Evolutionary conservation across 306 rosid genomes (phyloP), one percentile per base, ranked within the genome.

Genomic region (Astragalus membranaceus): DNA sequence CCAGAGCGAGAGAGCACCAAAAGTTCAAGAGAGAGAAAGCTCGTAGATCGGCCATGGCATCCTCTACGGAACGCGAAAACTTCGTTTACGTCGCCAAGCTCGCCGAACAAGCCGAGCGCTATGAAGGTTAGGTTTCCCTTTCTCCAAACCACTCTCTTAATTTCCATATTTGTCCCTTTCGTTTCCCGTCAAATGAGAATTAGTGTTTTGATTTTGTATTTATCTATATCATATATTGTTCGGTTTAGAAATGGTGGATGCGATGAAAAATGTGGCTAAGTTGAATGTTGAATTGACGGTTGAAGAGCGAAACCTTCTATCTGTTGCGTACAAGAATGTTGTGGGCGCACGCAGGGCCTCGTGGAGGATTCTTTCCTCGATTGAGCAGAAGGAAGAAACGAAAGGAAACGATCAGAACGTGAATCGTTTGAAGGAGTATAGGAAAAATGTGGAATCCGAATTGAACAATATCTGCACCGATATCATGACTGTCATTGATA

Each of bases 31-130:
- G 50, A 62, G 67, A 77, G 72, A 63, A 54, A 50, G 61, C 10
- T 42, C 2, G 53, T 44, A 46, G 84, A 81, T 75, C 79, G 42
- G 43, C 83, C 54, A 83, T 81, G 89, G 87, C 89, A 1, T 72
- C 87, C 79, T 20, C 79, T 53, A 75, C 76, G 14, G 78, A 86
- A 68, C 80, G 87, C 10, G 88, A 87, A 57, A 85, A 33, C 80
- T 71, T 64, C 66, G 85, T 87, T 70, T 87, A 87, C 83, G 50
- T 46, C 53, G 92, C 91, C 37, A 87, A 87, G 83, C 87, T 87
- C 29, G 85, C 88, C n/a, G 89, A 87, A 62, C 89, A 87, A 64
- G 91, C 91, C 32, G 91, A 87, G 65, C 91, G 91, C 79, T 84
- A 87, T 54, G 91, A 87, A 41, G 68, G 68, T 62, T 41, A 8